Percentiles rank a stretch among this genome's conserved stretches.
Conservation (phyloP, 2,329 filamentous ascomycete genomes). For the Talaromyces sp. region DNA sequence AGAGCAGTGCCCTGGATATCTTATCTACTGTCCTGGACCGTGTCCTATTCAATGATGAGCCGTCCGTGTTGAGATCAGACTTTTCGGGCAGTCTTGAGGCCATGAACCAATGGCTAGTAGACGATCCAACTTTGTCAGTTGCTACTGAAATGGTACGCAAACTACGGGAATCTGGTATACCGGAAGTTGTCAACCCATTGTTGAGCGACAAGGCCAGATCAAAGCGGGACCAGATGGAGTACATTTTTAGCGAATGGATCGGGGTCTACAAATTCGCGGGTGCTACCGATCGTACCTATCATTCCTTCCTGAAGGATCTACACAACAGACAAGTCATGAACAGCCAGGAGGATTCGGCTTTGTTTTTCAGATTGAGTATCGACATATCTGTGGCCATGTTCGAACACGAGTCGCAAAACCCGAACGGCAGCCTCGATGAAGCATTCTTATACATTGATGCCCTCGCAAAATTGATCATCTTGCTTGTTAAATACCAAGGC, state of each 20-base stretch:
- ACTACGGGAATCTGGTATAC: conserved; percentile 51
- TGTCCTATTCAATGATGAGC: conserved; percentile 70
- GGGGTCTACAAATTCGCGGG: conserved; percentile 73
- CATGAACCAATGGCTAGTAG: conserved; percentile 73
- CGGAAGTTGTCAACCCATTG: conserved; percentile 51
- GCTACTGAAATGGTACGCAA: conserved; percentile 68
- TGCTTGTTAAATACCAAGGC: conserved; percentile 68
- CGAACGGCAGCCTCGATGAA: conserved; percentile 55
- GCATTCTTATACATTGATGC: conserved; percentile 69
- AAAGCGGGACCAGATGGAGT: conserved; percentile 80
- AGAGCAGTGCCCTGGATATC: conserved; percentile 69
- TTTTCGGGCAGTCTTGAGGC: conserved; percentile 78
- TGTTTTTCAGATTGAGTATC: conserved; percentile 76
- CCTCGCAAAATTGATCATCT: conserved; percentile 71
- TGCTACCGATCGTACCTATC: conserved; percentile 64
- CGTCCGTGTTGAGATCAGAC: conserved; percentile 75
- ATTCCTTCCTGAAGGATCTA: conserved; percentile 79
- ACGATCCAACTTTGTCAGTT: conserved; percentile 61
- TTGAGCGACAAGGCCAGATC: conserved; percentile 53
- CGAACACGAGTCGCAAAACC: conserved; percentile 62
- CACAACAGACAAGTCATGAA: conserved; percentile 68
- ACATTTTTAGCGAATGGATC: conserved; percentile 94
- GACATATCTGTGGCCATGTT: conserved; percentile 74
- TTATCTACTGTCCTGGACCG: conserved; percentile 75
- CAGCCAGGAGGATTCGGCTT: conserved; percentile 67